phyloP scores from a whole-genome alignment of 2,329 filamentous ascomycete species.

The Penicillium palitans region DNA sequence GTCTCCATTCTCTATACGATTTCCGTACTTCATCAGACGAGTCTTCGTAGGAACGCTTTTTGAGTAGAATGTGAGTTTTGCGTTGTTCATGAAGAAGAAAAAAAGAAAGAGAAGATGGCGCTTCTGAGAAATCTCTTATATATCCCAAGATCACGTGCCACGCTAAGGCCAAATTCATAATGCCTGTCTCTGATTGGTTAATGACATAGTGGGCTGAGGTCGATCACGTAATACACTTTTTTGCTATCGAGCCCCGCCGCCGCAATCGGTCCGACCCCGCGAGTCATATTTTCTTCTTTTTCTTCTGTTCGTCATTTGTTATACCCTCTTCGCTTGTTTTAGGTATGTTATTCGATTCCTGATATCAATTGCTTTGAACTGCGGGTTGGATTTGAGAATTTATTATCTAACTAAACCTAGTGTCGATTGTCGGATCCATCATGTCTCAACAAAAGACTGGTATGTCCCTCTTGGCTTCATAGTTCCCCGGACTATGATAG shows the following conservation, averaged over 20 bases:
- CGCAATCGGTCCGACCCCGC: conserved; percentile 31
- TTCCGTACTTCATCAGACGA: conserved; percentile 58
- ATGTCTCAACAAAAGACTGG: conserved; percentile 46
- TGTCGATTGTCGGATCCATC: conserved; percentile 30
- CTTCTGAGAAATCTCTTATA: conserved; percentile 21
- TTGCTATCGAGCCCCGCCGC: conserved; percentile 16
- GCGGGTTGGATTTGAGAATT: not conserved
- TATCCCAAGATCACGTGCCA: conserved; percentile 20
- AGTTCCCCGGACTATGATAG: conserved; percentile 24
- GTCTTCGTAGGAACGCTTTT: conserved; percentile 61
- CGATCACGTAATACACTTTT: conserved; percentile 13
- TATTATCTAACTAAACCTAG: conserved; percentile 19
- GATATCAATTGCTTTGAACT: conserved; percentile 4
- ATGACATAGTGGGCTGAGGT: not conserved
- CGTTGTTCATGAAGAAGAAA: conserved; percentile 57
- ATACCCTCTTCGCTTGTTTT: conserved; percentile 21
- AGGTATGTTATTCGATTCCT: conserved; percentile 15
- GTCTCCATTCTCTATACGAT: conserved; percentile 60
- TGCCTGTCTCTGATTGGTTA: not conserved
- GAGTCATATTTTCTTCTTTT: conserved; percentile 24
- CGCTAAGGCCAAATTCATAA: not conserved
- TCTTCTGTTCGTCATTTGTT: conserved; percentile 19
- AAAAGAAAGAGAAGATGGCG: conserved; percentile 32
- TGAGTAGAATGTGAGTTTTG: conserved; percentile 54
- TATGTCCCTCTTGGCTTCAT: conserved; percentile 28